Evolutionary conservation across 2,329 filamentous ascomycete genomes (phyloP).

Genomic region (Fusarium sulawesiense): DNA sequence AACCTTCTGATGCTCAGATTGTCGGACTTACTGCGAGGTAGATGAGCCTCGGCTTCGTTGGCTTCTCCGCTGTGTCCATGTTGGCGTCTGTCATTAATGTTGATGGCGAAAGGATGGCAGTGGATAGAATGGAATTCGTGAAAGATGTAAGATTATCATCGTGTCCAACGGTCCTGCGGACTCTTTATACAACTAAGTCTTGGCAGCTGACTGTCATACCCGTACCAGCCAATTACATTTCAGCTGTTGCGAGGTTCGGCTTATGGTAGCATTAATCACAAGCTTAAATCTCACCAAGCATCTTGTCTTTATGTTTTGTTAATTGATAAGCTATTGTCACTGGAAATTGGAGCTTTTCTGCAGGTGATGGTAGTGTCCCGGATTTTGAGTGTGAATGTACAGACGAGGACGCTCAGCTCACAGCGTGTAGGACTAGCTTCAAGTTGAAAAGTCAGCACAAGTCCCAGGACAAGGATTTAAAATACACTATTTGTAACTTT

Average conservation of each 20-base stretch:
- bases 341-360: no score
- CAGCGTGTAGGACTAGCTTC: no score
- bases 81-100: no score
- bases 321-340: rapidly evolving
- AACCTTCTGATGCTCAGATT: no score
- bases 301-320: rapidly evolving
- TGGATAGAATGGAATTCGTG: rapidly evolving
- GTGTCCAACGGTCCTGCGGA: neutral
- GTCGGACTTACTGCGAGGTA: neutral
- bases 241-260: neutral
- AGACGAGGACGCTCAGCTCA: no score
- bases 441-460: no score
- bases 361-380: no score
- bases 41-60: neutral
- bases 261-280: neutral
- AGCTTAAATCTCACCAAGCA: neutral
- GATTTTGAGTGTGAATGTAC: no score
- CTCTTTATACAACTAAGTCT: neutral
- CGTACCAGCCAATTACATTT: rapidly evolving
- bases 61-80: neutral
- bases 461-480: no score
- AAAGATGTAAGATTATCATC: neutral
- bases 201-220: neutral
- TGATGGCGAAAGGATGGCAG: rapidly evolving
- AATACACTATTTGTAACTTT: no score